A percentile compares a stretch with the other conserved stretches of the same genome.
Evolutionary conservation across 257 asterid genomes (phyloP).

Genomic region (Osmanthus fragrans): DNA sequence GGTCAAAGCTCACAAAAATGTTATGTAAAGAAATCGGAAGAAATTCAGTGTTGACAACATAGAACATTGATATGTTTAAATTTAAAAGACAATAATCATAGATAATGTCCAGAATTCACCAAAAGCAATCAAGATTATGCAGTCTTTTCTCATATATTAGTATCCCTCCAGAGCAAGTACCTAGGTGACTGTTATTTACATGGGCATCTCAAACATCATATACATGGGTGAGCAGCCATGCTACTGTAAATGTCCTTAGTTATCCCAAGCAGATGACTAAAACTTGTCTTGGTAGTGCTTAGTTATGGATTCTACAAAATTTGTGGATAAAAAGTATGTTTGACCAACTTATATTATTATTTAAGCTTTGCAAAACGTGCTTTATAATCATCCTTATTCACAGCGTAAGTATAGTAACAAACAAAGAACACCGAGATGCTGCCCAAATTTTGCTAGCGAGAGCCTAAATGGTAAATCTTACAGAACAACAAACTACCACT

Average conservation of each 20-base stretch:
- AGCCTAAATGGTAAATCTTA: neutral
- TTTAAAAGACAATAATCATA: neutral
- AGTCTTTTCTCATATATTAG: neutral
- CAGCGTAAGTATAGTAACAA: neutral
- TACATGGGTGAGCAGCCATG: neutral
- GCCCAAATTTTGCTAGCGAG: neutral
- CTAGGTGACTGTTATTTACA: constrained; percentile 8
- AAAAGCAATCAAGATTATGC: neutral
- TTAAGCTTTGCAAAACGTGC: too few relatives aligned
- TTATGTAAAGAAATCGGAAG: neutral
- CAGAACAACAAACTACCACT: neutral
- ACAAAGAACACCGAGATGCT: neutral
- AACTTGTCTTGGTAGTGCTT: too few relatives aligned
- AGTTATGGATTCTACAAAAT: too few relatives aligned
- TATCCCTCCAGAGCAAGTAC: neutral
- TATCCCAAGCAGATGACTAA: neutral
- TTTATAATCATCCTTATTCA: neutral
- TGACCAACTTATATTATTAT: too few relatives aligned
- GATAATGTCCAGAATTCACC: neutral
- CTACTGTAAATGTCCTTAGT: neutral
- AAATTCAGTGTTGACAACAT: neutral
- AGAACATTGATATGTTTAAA: constrained; percentile 3
- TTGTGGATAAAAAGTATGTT: too few relatives aligned
- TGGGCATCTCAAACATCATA: neutral
- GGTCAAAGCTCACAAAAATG: neutral